A percentile compares a stretch with the other conserved stretches of the same genome.
phyloP scores from a whole-genome alignment of 768 basidiomycete genomes.

The Nidularia sp. region DNA sequence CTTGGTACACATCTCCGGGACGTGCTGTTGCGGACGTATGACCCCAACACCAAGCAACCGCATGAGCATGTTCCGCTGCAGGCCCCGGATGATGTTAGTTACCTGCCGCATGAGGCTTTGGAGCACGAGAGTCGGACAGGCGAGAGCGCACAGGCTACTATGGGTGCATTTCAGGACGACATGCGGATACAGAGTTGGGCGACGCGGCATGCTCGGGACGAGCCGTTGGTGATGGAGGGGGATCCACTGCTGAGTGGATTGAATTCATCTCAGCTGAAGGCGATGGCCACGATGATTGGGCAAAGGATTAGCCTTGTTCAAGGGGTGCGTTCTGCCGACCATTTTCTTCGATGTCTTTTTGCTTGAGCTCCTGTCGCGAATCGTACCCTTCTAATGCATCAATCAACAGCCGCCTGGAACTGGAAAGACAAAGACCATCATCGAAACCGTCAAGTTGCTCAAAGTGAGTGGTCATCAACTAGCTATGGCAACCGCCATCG shows the following conservation, averaged over 20 bases:
- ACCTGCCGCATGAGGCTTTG: slow-evolving; percentile 33
- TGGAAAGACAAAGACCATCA: slow-evolving; percentile 90
- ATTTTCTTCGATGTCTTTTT: neutral
- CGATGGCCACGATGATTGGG: slow-evolving; percentile 85
- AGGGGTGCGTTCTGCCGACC: slow-evolving; percentile 52
- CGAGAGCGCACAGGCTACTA: slow-evolving; percentile 8
- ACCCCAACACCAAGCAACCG: slow-evolving; percentile 13
- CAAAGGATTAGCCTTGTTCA: slow-evolving; percentile 79
- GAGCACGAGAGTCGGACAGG: slow-evolving; percentile 3
- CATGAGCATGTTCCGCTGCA: slow-evolving; percentile 30
- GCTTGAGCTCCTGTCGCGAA: no score
- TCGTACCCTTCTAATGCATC: neutral
- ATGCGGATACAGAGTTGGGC: slow-evolving; percentile 83
- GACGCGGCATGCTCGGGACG: slow-evolving; percentile 49
- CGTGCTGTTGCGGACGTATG: slow-evolving; percentile 59
- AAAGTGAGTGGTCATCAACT: slow-evolving; percentile 41
- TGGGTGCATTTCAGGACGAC: slow-evolving; percentile 64
- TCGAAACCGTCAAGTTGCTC: slow-evolving; percentile 77
- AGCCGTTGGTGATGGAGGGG: slow-evolving; percentile 68
- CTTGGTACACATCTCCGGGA: slow-evolving; percentile 74
- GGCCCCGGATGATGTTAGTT: slow-evolving; percentile 31
- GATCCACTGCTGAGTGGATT: slow-evolving; percentile 67
- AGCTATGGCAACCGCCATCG: no score
- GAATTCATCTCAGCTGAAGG: slow-evolving; percentile 75
- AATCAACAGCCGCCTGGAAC: slow-evolving; percentile 78